Conservation (phyloP, 768 basidiomycete genomes). For the Rickenella mellea region DNA sequence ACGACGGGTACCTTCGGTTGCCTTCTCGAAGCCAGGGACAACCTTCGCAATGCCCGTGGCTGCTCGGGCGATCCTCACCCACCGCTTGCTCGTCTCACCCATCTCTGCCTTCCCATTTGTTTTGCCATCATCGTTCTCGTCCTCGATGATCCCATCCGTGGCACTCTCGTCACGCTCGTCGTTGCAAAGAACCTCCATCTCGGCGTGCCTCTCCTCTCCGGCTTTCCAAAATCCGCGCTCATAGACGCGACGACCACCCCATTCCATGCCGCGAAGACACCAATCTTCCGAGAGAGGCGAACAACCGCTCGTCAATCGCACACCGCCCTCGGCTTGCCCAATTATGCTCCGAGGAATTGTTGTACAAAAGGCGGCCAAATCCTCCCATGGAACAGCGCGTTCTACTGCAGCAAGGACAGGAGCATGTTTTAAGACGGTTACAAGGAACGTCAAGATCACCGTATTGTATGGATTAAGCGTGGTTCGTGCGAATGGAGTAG, state of each 20-base stretch:
- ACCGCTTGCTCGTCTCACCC: conserved; percentile 45
- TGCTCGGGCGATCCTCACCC: conserved; percentile 67
- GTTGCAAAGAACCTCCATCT: conserved; percentile 72
- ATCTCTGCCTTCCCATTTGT: conserved; percentile 23
- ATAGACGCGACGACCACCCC: conserved; percentile 85
- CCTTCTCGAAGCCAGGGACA: conserved; percentile 67
- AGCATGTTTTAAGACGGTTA: conserved; percentile 60
- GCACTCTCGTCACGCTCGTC: conserved; percentile 41
- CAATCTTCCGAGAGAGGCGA: conserved; percentile 85
- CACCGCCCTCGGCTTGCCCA: conserved; percentile 37
- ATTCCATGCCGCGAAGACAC: conserved; percentile 93
- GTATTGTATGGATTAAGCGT: conserved; percentile 82
- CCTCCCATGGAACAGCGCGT: conserved; percentile 77
- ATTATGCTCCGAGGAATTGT: conserved; percentile 46
- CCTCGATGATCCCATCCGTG: conserved; percentile 77
- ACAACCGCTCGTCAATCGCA: conserved; percentile 61
- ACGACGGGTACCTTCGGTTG: conserved; percentile 44
- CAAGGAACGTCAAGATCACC: conserved; percentile 80
- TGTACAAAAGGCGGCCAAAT: conserved; percentile 57
- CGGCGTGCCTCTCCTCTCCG: conserved; percentile 53
- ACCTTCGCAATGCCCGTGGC: conserved; percentile 55
- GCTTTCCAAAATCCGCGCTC: conserved; percentile 92
- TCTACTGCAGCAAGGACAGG: conserved; percentile 57
- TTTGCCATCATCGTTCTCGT: conserved; percentile 52
- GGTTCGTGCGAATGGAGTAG: conserved; percentile 44